These are phyloP conservation scores for Penicillium psychrosexuale DNA, from an alignment of 2,329 filamentous ascomycete genomes.

Conservation along the genomic window DNA sequence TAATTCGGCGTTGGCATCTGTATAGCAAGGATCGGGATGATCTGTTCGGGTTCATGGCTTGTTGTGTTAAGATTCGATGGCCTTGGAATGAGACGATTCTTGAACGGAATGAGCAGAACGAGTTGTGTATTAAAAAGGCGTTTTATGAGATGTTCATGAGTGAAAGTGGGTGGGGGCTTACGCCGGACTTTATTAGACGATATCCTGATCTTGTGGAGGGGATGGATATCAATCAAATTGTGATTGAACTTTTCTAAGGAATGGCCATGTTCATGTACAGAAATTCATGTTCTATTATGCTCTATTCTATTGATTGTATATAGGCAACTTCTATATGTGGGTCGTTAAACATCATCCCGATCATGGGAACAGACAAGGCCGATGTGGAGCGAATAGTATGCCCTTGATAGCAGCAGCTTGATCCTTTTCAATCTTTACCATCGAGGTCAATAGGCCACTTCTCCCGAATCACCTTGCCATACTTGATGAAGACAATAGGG, in stretches of 20 bases:
- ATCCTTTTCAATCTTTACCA: not conserved
- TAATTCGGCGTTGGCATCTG: constrained; percentile 25
- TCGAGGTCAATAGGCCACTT: constrained; percentile 15
- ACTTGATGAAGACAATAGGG: constrained; percentile 11
- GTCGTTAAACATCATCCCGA: not conserved
- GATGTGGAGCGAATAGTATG: not conserved
- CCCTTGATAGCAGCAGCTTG: not conserved
- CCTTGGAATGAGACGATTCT: constrained; percentile 26
- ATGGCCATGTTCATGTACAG: not conserved
- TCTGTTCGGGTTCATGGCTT: constrained; percentile 16
- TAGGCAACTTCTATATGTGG: not conserved
- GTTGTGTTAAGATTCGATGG: constrained; percentile 27
- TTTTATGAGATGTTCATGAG: constrained; percentile 23
- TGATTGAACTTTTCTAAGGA: constrained; percentile 8
- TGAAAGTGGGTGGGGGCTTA: constrained; percentile 25
- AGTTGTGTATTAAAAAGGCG: constrained; percentile 14
- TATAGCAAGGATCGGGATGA: constrained; percentile 14
- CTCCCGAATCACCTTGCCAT: constrained; percentile 13
- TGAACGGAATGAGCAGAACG: constrained; percentile 21
- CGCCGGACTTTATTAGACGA: constrained; percentile 23
- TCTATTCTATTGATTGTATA: not conserved
- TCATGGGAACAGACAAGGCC: not conserved
- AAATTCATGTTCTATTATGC: not conserved
- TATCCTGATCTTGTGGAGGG: constrained; percentile 24
- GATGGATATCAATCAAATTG: constrained; percentile 16